Evolutionary conservation across 371 early-diverging fungal genomes (phyloP).

Genomic region (Mortierella sp.): DNA sequence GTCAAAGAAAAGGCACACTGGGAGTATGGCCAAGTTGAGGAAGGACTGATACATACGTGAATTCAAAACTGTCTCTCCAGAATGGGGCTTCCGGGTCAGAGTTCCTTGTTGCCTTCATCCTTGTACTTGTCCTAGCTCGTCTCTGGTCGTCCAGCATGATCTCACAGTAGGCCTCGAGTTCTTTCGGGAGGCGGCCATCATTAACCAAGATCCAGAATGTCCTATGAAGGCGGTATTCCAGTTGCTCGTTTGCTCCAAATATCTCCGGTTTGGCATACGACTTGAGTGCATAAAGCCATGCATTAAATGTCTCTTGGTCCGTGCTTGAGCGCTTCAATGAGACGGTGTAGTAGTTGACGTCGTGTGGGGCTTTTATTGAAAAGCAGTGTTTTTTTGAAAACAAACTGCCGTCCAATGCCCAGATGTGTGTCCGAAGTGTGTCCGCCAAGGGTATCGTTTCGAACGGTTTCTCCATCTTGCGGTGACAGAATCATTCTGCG

Average conservation of each 20-base stretch:
- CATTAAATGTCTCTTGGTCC: slow-evolving; percentile 60
- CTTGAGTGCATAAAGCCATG: slow-evolving; percentile 65
- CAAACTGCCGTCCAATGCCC: slow-evolving; percentile 61
- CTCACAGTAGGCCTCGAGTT: slow-evolving; percentile 57
- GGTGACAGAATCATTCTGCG: too few relatives aligned
- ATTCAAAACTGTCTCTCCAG: slow-evolving; percentile 61
- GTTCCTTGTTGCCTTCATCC: slow-evolving; percentile 30
- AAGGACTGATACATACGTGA: slow-evolving; percentile 47
- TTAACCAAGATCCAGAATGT: slow-evolving; percentile 61
- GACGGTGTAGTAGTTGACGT: slow-evolving; percentile 63
- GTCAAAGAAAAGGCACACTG: background rate
- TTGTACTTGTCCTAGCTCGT: slow-evolving; percentile 58
- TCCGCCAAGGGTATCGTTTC: slow-evolving; percentile 49
- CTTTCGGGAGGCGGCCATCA: slow-evolving; percentile 58
- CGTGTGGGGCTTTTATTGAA: slow-evolving; percentile 57
- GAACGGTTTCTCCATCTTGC: slow-evolving; percentile 40
- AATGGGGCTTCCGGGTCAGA: slow-evolving; percentile 50
- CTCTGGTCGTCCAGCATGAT: slow-evolving; percentile 65
- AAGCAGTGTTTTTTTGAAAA: slow-evolving; percentile 64
- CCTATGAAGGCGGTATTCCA: slow-evolving; percentile 60
- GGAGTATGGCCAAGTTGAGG: background rate
- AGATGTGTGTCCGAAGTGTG: slow-evolving; percentile 57
- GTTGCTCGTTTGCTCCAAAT: slow-evolving; percentile 32
- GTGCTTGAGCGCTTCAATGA: slow-evolving; percentile 47
- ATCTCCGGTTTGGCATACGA: slow-evolving; percentile 50